Evolutionary conservation across 441 rosid species (phyloP), one percentile per base, ranked within the genome.

Genomic region (Dalechampia spathulata): DNA sequence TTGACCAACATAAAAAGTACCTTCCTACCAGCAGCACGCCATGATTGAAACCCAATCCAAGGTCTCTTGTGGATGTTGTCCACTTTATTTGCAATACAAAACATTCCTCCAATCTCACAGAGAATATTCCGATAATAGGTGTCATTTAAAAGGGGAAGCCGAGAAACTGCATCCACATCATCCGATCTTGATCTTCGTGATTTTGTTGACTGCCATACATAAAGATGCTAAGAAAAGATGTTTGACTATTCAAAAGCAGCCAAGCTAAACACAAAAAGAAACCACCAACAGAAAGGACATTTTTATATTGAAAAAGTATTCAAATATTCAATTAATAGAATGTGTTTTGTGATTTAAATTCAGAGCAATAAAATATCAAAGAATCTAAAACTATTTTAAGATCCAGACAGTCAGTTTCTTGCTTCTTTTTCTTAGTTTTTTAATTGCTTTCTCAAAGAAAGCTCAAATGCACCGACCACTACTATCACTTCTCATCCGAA

Each of bases 21-120:
- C 99, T 90, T 85, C 79, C 93, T 81, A 78, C 96, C 97, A 64
- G 94, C 78, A 70, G 98, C 91, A 63, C 78, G 87, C 91, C 99
- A 93, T 64, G 99, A 87, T 64, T 87, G 96, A 75, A 93, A 93
- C 55, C 99, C 99, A 68, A 94, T 94, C 99, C 99, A 94, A 62
- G 99, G 99, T 72, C 96, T 86, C 71, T 58, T 77, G 74, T 94
- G 99, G 66, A 90, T 75, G 68, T 75, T 78, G 69, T 94, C 99
- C 66, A 94, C 92, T 80, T 60, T 82, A 56, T 80, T 83, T 62
- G 99, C 99, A 58, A 94, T 72, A 36, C 97, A 75, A 75, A 94
- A 85, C 96, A 94, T 85, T 72, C 99, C 99, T 66, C 99, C 99
- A 55, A 83, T 71, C 75, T 94, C 99, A 68, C 99, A 90, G 25